phyloP scores from a whole-genome alignment of 2,329 filamentous ascomycete species.

The Pestalotiopsis fici region DNA sequence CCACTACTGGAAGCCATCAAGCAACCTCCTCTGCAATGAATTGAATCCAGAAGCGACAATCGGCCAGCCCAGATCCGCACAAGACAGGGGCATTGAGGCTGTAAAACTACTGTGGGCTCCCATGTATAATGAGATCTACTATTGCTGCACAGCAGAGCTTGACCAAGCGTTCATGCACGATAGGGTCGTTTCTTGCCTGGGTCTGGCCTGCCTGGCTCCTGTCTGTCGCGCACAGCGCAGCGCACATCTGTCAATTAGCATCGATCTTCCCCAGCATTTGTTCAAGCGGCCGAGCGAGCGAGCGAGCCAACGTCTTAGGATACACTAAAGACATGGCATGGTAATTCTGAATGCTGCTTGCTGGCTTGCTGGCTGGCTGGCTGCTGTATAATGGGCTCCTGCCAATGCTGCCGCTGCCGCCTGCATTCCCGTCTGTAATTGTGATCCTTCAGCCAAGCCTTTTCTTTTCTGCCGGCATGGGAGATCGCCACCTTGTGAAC shows the following conservation, averaged over 20 bases:
- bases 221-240: neutral
- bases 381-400: neutral
- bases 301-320: neutral
- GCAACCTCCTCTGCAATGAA: neutral
- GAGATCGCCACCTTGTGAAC: neutral
- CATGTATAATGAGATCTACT: constrained; percentile 11
- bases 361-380: neutral
- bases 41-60: neutral
- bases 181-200: constrained; percentile 1
- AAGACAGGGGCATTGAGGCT: constrained; percentile 4
- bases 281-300: neutral
- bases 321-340: neutral
- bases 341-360: neutral
- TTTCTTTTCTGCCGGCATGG: constrained; percentile 3
- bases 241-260: constrained; percentile 6
- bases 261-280: constrained; percentile 7
- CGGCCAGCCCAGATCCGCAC: neutral
- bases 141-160: constrained; percentile 8
- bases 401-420: neutral
- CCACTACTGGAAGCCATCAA: neutral
- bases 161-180: constrained; percentile 17
- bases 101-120: constrained; percentile 9
- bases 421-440: constrained; percentile 11
- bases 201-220: neutral
- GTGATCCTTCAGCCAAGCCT: constrained; percentile 1